phyloP scores from a whole-genome alignment of 1,284 basidiomycete species.

The Sporisorium exsertum region DNA sequence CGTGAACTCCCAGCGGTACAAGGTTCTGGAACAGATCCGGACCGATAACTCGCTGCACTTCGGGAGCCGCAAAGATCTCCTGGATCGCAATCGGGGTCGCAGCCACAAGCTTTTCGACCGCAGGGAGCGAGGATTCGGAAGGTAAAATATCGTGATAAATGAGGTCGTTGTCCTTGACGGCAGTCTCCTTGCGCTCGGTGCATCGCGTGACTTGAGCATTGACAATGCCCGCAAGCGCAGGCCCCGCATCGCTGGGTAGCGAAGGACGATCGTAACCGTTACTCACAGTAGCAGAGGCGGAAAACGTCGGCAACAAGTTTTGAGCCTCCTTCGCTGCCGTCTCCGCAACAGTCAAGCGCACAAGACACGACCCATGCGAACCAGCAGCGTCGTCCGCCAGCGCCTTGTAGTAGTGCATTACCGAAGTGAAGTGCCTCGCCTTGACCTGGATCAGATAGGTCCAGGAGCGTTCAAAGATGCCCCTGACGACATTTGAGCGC shows the following conservation, averaged over 20 bases:
- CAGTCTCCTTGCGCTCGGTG: conserved; percentile 80
- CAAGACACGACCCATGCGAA: conserved; percentile 88
- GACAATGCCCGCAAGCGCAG: conserved; percentile 82
- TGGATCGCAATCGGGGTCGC: conserved; percentile 89
- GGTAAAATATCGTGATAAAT: conserved; percentile 97
- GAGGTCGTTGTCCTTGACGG: conserved; percentile 91
- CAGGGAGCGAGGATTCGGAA: conserved; percentile 80
- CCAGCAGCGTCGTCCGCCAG: conserved; percentile 81
- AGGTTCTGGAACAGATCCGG: conserved; percentile 89
- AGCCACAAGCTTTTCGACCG: conserved; percentile 82
- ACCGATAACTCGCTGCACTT: conserved; percentile 95
- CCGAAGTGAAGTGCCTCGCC: conserved; percentile 85
- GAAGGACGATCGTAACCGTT: conserved; percentile 72
- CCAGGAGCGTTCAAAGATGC: conserved; percentile 96
- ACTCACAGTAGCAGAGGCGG: conserved; percentile 78
- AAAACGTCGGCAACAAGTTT: conserved; percentile 79
- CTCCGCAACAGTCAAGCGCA: conserved; percentile 84
- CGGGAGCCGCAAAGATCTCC: conserved; percentile 88
- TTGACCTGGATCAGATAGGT: conserved; percentile 87
- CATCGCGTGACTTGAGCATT: conserved; percentile 85
- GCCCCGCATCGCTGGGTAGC: conserved; percentile 86
- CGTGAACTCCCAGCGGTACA: conserved; percentile 92
- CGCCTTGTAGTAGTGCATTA: conserved; percentile 88
- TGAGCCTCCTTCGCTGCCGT: conserved; percentile 85
- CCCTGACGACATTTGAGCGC: conserved; percentile 94